Evolutionary conservation across 805 yeast species (phyloP), one percentile per base, ranked within the genome.

Genomic region (Yamadazyma kitorensis): DNA sequence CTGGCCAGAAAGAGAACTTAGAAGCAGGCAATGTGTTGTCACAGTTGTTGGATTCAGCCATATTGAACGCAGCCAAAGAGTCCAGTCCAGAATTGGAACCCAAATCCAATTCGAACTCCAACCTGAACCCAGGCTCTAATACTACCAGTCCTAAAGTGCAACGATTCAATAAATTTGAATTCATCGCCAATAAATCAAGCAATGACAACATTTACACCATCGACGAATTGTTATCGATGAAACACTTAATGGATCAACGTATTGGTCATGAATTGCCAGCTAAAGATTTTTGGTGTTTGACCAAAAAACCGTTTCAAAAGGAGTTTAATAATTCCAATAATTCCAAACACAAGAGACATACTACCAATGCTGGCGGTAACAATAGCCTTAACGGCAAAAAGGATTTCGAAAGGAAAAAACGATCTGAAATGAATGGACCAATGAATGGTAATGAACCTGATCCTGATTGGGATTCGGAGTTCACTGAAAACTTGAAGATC

Each of bases 51-150:
- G 73, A 68, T 43, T 61, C 69, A 6, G 74, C 74, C 12, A 64
- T 68, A 45, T 70, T 71, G 18, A 64, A 68, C 22, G 74, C 74
- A 10, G 73, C 73, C 23, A 63, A 59, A 31, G 73, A 68, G 36
- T 44, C 60, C 13, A 59, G 68, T 4, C 72, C 71, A 6, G 70
- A 63, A 18, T 26, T 52, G 11, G 61, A 48, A 13, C 18, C 20
- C 28, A 36, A 39, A 17, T 5, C 21, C 6, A 12, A 18, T 15
- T 21, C 36, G 20, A 15, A 23, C 3, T 13, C 35, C 58, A 66
- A 16, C n/a, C n/a, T n/a, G n/a, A n/a, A n/a, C n/a, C n/a, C n/a
- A n/a, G n/a, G n/a, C 70, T 74, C 10, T 40, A 60, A 8, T 56
- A 64, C 21, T 49, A 51, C 11, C 48, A 53, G 31, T 56, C 60